These are phyloP conservation scores for Phaseolus coccineus DNA, from an alignment of 331 rosid species.

Conservation along the genomic window DNA sequence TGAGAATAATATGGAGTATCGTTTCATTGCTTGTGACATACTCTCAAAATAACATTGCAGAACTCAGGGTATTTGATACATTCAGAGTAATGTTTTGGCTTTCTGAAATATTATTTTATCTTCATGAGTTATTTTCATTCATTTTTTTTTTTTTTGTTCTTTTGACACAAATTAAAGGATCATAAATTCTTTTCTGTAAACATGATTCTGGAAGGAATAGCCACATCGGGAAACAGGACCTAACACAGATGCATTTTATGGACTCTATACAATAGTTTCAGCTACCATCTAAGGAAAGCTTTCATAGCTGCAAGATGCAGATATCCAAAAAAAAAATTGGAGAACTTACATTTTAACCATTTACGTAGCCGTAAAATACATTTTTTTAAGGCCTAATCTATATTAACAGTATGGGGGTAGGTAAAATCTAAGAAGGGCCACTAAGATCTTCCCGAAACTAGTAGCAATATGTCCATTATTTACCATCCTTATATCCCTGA, in stretches of 20 bases:
- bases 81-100: not conserved
- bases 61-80: not conserved
- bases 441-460: conserved; percentile 51
- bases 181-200: not conserved
- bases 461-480: conserved; percentile 45
- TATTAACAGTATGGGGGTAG: conserved; percentile 58
- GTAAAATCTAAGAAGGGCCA: conserved; percentile 55
- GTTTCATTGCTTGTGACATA: not conserved
- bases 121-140: not conserved
- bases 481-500: conserved; percentile 41
- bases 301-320: conserved; percentile 53
- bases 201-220: not conserved
- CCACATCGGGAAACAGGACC: conserved; percentile 2
- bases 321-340: conserved; percentile 41
- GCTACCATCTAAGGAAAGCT: conserved; percentile 36
- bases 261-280: conserved; percentile 61
- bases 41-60: not conserved
- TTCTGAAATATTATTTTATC: not conserved
- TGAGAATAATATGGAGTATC: not conserved
- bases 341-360: conserved; percentile 45
- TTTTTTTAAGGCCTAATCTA: conserved; percentile 50
- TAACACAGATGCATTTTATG: not conserved
- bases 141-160: not conserved
- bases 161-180: not conserved
- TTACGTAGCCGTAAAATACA: conserved; percentile 50